Base-by-base conservation (phyloP, 1,284 basidiomycete genomes). In the Rhodotorula mucilaginosa region DNA sequence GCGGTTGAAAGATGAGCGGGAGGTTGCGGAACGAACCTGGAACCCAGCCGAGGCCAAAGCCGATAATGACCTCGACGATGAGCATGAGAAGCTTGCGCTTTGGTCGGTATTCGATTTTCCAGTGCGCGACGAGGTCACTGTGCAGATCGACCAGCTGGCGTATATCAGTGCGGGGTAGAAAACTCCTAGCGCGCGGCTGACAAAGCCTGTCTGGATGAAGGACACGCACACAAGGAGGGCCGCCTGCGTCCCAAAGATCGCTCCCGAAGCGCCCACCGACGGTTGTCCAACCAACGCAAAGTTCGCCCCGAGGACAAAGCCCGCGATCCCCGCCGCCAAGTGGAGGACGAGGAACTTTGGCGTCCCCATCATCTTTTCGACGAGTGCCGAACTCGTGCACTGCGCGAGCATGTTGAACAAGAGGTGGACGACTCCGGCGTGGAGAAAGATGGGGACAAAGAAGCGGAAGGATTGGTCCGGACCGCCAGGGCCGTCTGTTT, bases 211-310 rank as follows among this genome's bases (percentile, higher is more conserved):
- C 12, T 7, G 23, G 46, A 21, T 19, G 23, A 23, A 21, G 8
- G 16, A 5, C 34, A 67, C 70, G 47, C 26, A 71, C 70, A 97
- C 89, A 86, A 85, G 77, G 48, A 84, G 81, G 75, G 93, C 91
- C 3, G 91, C 93, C 69, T 95, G 86, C 49, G 91, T 92, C 3
- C 93, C 93, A 72, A 97, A 97, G 67, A 98, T 92, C 1, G 94
- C 93, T 13, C 96, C 94, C 77, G 89, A 91, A 1, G 95, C 96
- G 59, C 96, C 96, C 2, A 94, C 86, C n/a, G 91, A 92, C 0
- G 95, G 93, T n/a, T 89, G 83, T 23, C 92, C 93, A 5, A 93
- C 89, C 23, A 97, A 83, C 1, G 92, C 85, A 80, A 97, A 83
- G 81, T 96, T 97, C 6, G 92, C 93, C 39, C 95, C 94, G 13